phyloP scores from a whole-genome alignment of 2,329 filamentous ascomycete genomes.

The Neoscytalidium dimidiatum region DNA sequence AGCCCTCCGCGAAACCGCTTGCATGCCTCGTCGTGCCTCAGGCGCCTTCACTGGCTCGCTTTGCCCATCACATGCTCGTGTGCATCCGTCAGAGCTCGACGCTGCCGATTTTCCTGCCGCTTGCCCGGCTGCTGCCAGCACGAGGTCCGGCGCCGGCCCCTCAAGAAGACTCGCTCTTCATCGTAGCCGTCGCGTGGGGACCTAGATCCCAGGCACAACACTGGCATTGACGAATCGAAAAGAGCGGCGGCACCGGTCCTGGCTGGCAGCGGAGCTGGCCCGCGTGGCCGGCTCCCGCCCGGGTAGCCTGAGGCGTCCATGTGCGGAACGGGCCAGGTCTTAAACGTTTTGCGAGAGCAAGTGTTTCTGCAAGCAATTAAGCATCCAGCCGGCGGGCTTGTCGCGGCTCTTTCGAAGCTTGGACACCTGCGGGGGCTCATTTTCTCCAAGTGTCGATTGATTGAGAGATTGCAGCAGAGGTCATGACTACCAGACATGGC shows the following conservation, averaged over 20 bases:
- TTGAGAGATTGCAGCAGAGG: no score
- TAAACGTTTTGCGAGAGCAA: not conserved
- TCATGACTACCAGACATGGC: no score
- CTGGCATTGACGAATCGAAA: slow-evolving; percentile 1
- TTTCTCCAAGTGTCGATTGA: no score
- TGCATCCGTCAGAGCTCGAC: not conserved
- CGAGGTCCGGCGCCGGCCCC: not conserved
- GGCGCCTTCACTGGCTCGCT: not conserved
- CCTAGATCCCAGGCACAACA: not conserved
- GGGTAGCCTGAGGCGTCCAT: no score
- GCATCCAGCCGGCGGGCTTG: not conserved
- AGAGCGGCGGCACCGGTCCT: not conserved
- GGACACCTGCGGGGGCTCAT: not conserved
- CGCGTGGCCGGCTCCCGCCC: not conserved
- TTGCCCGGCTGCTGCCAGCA: not conserved
- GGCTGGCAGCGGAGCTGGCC: not conserved
- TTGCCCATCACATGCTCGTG: slow-evolving; percentile 1
- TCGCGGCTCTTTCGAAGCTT: not conserved
- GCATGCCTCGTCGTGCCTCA: not conserved
- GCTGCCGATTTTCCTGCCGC: not conserved
- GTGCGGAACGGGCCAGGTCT: not conserved
- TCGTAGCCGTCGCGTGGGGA: not conserved
- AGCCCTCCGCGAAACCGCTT: not conserved
- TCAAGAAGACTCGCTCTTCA: not conserved
- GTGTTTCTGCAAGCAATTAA: not conserved